Evolutionary conservation across 345 rosid species (phyloP).

Genomic region (Linum trigynum): DNA sequence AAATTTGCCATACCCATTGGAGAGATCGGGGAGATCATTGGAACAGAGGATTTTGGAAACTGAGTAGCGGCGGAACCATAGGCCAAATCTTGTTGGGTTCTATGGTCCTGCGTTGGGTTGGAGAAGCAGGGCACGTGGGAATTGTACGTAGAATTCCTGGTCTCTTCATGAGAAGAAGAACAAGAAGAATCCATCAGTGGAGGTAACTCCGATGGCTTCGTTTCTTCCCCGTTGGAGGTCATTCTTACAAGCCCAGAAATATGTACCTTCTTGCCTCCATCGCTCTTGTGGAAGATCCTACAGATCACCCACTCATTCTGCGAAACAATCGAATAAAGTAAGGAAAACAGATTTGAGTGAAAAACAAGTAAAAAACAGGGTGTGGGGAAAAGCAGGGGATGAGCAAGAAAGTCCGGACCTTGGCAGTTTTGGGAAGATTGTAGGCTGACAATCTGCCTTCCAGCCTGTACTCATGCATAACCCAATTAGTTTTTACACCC

Average conservation of each 20-base stretch:
- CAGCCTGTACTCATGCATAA: conserved; percentile 4
- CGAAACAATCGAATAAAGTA: neutral
- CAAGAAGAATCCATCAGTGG: conserved; percentile 53
- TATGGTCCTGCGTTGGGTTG: conserved; percentile 15
- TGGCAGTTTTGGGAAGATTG: conserved; percentile 4
- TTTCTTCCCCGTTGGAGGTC: conserved; percentile 23
- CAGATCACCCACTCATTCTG: conserved; percentile 49
- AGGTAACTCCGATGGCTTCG: conserved; percentile 34
- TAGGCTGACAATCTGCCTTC: neutral
- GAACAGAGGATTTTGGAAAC: conserved; percentile 14
- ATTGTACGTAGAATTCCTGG: conserved; percentile 8
- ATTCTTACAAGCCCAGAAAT: conserved; percentile 14
- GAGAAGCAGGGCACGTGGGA: conserved; percentile 37
- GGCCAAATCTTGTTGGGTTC: conserved; percentile 6
- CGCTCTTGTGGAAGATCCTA: conserved; percentile 36
- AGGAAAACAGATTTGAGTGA: neutral
- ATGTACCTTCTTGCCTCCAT: conserved; percentile 43
- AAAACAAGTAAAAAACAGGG: neutral
- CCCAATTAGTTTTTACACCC: conserved; percentile 4
- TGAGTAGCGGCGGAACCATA: conserved; percentile 19
- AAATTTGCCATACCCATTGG: conserved; percentile 5
- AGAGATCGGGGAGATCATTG: neutral
- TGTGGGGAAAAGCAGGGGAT: neutral
- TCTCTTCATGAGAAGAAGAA: conserved; percentile 12
- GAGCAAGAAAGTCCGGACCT: neutral